Evolutionary conservation across 768 basidiomycete genomes (phyloP), one percentile per base, ranked within the genome.

Genomic region (Leucogyrophana mollusca): DNA sequence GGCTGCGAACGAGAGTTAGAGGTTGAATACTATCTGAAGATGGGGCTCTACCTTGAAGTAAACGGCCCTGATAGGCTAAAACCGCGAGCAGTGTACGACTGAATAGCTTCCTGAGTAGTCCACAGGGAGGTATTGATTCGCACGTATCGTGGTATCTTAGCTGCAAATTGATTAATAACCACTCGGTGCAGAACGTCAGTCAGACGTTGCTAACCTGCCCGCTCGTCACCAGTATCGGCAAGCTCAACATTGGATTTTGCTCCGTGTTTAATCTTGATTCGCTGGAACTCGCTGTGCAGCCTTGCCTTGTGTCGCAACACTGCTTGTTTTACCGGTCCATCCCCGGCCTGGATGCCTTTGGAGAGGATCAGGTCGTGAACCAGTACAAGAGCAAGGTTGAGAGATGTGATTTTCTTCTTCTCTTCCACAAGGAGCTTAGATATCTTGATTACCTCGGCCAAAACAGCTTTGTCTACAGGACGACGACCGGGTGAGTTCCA

Each of bases 271-370:
- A 92, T 78, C 64, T 94, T 94, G 53, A 87, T 71, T 63, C 81
- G 86, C 56, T 89, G 85, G 40, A 96, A 77, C 69, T 97, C 95
- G 53, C 90, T 83, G 49, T 82, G 77, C 6, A 99, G 71, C 21
- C 94, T 79, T 5, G 94, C 91, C 65, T 94, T 94, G 65, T 99
- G 94, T 30, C 90, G 80, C 34, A 91, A 64, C 36, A 96, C 61
- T 0, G 90, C 91, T 57, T 90, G 87, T 56, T 96, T 96, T 43
- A 95, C 72, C 3, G 90, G 89, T 18, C 94, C 92, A 62, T 95
- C 87, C 37, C 90, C 84, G 6, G 91, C 87, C 63, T 96, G 90
- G 53, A 99, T 92, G 9, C 93, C 90, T 16, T 79, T 72, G 13
- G 88, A 76, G 32, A 96, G 73, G 21, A 99, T 73, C 7, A 94